A percentile compares a stretch with the other conserved stretches of the same genome.
phyloP scores from a whole-genome alignment of 192 early-diverging fungal genomes.

The Mortierella antarctica region DNA sequence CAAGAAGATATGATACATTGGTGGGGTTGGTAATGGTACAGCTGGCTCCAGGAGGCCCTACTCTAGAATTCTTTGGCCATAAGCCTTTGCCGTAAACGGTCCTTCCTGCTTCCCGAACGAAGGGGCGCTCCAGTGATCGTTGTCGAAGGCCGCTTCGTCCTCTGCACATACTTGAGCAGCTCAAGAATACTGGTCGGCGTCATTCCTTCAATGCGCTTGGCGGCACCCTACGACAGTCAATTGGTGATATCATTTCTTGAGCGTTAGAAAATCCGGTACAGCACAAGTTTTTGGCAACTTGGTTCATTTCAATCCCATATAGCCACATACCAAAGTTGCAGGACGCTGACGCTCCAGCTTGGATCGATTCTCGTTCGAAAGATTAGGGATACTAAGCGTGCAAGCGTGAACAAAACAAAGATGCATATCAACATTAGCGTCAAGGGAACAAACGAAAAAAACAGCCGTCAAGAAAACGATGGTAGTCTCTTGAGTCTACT shows the following conservation, averaged over 20 bases:
- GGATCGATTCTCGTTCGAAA: conserved; percentile 67
- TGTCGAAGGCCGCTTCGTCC: conserved; percentile 31
- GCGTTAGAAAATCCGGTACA: not conserved
- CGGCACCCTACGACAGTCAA: conserved; percentile 65
- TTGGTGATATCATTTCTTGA: not conserved
- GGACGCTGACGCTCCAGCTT: conserved; percentile 64
- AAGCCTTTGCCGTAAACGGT: conserved; percentile 29
- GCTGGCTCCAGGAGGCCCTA: not conserved
- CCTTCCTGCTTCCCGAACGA: conserved; percentile 27
- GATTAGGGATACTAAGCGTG: conserved; percentile 55
- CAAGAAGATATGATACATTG: too few relatives aligned
- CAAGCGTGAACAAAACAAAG: not conserved
- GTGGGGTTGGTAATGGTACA: not conserved
- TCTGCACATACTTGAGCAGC: conserved; percentile 69
- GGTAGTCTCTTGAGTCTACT: not conserved
- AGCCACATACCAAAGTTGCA: conserved; percentile 61
- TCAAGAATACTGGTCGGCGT: conserved; percentile 80
- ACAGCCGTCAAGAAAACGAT: not conserved
- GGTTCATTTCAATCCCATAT: not conserved
- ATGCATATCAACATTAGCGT: not conserved
- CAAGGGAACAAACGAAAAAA: conserved; percentile 1
- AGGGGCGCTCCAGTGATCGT: conserved; percentile 27
- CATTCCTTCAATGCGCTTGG: conserved; percentile 83
- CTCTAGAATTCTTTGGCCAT: conserved; percentile 33
- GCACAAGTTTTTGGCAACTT: not conserved